A percentile compares a stretch with the other conserved stretches of the same genome.
Conservation (phyloP, 2,329 filamentous ascomycete genomes). For the Xylariomycetidae sp. region DNA sequence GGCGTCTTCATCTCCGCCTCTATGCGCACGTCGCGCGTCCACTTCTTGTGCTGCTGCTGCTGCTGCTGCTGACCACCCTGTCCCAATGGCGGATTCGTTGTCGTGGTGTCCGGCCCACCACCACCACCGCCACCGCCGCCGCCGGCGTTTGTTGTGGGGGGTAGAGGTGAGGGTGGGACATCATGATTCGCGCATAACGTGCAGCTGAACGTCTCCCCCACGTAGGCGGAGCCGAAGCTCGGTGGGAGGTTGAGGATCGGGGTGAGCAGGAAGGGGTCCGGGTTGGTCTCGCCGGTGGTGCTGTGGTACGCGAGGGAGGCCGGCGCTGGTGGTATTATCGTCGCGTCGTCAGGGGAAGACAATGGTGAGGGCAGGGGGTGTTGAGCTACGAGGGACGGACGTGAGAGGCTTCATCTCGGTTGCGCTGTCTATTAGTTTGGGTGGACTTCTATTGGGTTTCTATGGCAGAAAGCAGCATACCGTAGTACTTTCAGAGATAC, state of each 20-base stretch:
- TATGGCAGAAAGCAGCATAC: slow-evolving; percentile 33
- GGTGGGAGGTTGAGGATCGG: slow-evolving; percentile 78
- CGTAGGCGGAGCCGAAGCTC: slow-evolving; percentile 90
- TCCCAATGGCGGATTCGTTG: not conserved
- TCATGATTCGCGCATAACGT: slow-evolving; percentile 97
- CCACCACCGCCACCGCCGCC: not conserved
- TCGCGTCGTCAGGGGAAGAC: slow-evolving; percentile 39
- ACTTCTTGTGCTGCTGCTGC: slow-evolving; percentile 32
- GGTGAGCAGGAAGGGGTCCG: slow-evolving; percentile 53
- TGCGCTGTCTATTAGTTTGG: not conserved
- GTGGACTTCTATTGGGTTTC: slow-evolving; percentile 2
- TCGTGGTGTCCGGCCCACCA: not conserved
- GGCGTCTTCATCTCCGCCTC: slow-evolving; percentile 95
- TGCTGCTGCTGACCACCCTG: slow-evolving; percentile 5
- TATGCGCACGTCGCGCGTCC: slow-evolving; percentile 72
- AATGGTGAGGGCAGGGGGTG: slow-evolving; percentile 53
- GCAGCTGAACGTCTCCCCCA: slow-evolving; percentile 91
- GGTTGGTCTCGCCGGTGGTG: slow-evolving; percentile 39
- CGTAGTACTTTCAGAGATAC: slow-evolving; percentile 73
- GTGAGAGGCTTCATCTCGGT: slow-evolving; percentile 66
- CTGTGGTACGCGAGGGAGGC: slow-evolving; percentile 75
- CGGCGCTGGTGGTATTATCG: slow-evolving; percentile 35
- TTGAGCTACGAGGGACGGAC: slow-evolving; percentile 70
- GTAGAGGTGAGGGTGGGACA: slow-evolving; percentile 26
- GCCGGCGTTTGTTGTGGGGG: slow-evolving; percentile 4